phyloP scores from a whole-genome alignment of 257 asterid genomes.

The Scutellaria barbata region DNA sequence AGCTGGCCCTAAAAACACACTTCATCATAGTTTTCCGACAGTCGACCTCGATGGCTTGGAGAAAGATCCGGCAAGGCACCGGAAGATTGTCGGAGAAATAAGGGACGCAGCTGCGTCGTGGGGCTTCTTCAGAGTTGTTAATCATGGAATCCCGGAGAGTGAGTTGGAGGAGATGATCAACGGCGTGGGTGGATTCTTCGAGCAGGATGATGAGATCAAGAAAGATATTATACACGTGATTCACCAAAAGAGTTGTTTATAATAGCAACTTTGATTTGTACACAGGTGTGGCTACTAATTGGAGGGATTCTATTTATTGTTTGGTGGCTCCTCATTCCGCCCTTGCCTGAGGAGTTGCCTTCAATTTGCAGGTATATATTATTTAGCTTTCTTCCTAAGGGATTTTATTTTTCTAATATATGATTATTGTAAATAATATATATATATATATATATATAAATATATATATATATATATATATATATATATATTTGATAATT shows the following conservation, averaged over 20 bases:
- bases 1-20: not conserved
- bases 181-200: slow-evolving; percentile 37
- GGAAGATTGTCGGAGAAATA: not conserved
- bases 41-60: slow-evolving; percentile 10
- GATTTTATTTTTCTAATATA: too few species aligned
- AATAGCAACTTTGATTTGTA: slow-evolving; percentile 37
- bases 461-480: too few species aligned
- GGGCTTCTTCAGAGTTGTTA: slow-evolving; percentile 44
- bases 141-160: slow-evolving; percentile 40
- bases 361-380: slow-evolving; percentile 21
- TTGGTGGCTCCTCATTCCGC: slow-evolving; percentile 35
- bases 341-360: slow-evolving; percentile 45
- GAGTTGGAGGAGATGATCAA: slow-evolving; percentile 37
- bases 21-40: not conserved
- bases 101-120: slow-evolving; percentile 38
- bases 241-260: slow-evolving; percentile 2
- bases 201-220: slow-evolving; percentile 41
- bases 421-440: too few species aligned
- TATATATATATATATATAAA: too few species aligned
- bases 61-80: not conserved
- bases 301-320: slow-evolving; percentile 39
- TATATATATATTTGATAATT: too few species aligned
- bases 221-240: slow-evolving; percentile 44
- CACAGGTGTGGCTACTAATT: slow-evolving; percentile 27
- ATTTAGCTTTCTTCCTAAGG: too few species aligned